phyloP scores from a whole-genome alignment of 176 grass and related monocot genomes.

The Phragmites australis region DNA sequence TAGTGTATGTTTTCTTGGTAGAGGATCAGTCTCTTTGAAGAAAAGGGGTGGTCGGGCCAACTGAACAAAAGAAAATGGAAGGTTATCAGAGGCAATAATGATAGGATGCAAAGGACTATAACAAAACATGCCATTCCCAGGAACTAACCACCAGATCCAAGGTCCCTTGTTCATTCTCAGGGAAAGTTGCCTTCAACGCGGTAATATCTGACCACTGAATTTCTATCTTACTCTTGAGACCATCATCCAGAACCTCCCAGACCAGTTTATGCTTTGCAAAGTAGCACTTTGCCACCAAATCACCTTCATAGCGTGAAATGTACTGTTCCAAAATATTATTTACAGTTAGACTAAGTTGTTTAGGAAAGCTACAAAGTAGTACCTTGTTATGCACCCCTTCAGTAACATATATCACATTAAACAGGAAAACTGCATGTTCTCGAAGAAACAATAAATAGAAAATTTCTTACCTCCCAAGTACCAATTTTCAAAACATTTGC shows the following conservation, averaged over 20 bases:
- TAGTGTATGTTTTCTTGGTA: constrained; percentile 84
- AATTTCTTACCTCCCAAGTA: constrained; percentile 67
- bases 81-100: constrained; percentile 1
- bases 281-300: constrained; percentile 85
- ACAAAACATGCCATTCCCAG: constrained; percentile 8
- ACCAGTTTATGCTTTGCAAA: constrained; percentile 87
- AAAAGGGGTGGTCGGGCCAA: constrained; percentile 71
- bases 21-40: constrained; percentile 81
- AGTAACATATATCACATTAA: constrained; percentile 5
- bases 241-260: constrained; percentile 70
- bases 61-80: constrained; percentile 49
- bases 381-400: no score
- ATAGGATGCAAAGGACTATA: not conserved
- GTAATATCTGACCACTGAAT: constrained; percentile 77
- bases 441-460: not conserved
- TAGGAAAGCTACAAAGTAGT: not conserved
- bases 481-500: constrained; percentile 72
- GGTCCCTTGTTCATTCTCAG: constrained; percentile 53
- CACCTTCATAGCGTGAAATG: constrained; percentile 66
- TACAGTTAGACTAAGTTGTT: constrained; percentile 17
- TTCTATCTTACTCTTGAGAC: constrained; percentile 88
- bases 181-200: constrained; percentile 58
- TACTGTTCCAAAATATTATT: constrained; percentile 46
- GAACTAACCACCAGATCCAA: constrained; percentile 65
- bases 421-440: not conserved